Conservation (phyloP, 1,284 basidiomycete species). For the Mycena sp. region DNA sequence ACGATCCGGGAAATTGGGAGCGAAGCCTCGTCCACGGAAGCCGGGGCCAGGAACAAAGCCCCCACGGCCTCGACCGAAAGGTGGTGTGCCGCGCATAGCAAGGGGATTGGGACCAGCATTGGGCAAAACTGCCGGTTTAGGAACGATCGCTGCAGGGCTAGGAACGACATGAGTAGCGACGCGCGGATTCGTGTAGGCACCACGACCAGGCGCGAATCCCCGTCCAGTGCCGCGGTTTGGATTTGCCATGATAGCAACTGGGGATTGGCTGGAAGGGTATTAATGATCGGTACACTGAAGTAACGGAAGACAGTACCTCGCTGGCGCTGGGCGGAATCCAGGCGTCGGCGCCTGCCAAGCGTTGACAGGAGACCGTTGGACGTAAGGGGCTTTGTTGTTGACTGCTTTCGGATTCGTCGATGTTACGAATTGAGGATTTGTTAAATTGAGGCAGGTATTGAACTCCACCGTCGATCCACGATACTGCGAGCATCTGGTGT, state of each 20-base stretch:
- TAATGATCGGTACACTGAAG: constrained; percentile 5
- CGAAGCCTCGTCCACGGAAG: constrained; percentile 47
- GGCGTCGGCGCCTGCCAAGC: too few relatives aligned
- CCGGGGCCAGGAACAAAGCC: constrained; percentile 40
- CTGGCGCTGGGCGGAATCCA: constrained; percentile 63
- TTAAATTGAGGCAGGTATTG: constrained; percentile 87
- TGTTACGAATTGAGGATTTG: constrained; percentile 82
- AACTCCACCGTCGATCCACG: constrained; percentile 89
- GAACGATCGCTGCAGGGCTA: constrained; percentile 17
- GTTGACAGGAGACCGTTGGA: too few relatives aligned
- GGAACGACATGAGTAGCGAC: constrained; percentile 7
- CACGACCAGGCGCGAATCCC: constrained; percentile 43
- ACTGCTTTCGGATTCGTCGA: constrained; percentile 66
- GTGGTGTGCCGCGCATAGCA: constrained; percentile 27
- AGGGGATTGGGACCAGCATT: constrained; percentile 1
- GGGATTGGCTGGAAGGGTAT: background rate
- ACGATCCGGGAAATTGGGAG: constrained; percentile 42
- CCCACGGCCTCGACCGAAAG: constrained; percentile 40
- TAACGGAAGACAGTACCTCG: constrained; percentile 34
- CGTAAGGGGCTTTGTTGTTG: constrained; percentile 48
- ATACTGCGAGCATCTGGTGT: constrained; percentile 84
- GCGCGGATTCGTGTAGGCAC: constrained; percentile 38
- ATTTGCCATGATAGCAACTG: constrained; percentile 66
- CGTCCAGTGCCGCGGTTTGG: constrained; percentile 63
- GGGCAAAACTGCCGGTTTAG: constrained; percentile 11